phyloP scores from a whole-genome alignment of 805 yeast genomes.

The Starmerella stellata region DNA sequence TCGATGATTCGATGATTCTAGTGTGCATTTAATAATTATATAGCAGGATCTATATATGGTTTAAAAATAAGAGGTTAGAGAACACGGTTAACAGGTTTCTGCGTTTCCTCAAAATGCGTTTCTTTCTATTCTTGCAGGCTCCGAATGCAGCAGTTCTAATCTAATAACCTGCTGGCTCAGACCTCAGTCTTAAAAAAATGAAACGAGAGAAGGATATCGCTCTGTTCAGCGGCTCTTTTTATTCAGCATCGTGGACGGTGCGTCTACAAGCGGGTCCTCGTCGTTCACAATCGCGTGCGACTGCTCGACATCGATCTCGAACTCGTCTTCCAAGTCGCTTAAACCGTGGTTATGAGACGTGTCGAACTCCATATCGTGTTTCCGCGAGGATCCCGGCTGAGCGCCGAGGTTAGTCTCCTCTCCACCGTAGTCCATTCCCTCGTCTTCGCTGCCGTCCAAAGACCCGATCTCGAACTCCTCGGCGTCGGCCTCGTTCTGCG shows the following conservation, averaged over 20 bases:
- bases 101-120: too few species aligned
- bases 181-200: too few species aligned
- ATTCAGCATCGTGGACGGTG: constrained; percentile 9
- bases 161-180: too few species aligned
- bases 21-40: too few species aligned
- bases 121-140: too few species aligned
- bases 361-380: constrained; percentile 12
- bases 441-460: constrained; percentile 27
- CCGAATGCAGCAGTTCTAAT: too few species aligned
- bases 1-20: too few species aligned
- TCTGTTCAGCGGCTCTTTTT: constrained; percentile 3
- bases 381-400: constrained; percentile 2
- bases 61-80: too few species aligned
- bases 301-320: constrained; percentile 11
- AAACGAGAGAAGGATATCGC: too few species aligned
- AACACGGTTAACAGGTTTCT: too few species aligned
- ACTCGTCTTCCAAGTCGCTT: constrained; percentile 15
- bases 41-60: too few species aligned
- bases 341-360: constrained; percentile 13
- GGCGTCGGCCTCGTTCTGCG: constrained; percentile 53
- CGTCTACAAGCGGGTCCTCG: constrained; percentile 14
- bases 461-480: constrained; percentile 51
- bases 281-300: constrained; percentile 4
- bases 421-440: constrained; percentile 10
- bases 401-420: background rate